A percentile compares a stretch with the other conserved stretches of the same genome.
phyloP scores from a whole-genome alignment of 495 filamentous ascomycete genomes.

The Lasiosphaeria ovina region DNA sequence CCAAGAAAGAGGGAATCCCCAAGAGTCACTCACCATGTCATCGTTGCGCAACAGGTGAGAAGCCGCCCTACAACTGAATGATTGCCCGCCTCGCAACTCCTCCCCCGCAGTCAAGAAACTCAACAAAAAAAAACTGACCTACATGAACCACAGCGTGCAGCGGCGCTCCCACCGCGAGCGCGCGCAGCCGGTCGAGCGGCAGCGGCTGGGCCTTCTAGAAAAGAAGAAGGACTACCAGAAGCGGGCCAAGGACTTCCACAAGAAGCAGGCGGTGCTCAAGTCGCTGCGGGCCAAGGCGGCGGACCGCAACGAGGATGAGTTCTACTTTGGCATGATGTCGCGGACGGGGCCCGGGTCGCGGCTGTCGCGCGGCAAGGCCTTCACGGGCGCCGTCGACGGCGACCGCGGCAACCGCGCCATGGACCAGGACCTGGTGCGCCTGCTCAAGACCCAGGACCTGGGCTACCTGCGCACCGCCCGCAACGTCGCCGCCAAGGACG shows the following conservation, averaged over 20 bases:
- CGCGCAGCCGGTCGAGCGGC: slow-evolving; percentile 75
- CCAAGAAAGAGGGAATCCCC: background rate
- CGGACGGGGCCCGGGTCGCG: slow-evolving; percentile 37
- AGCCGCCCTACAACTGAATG: background rate
- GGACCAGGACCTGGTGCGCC: slow-evolving; percentile 69
- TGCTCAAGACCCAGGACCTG: slow-evolving; percentile 95
- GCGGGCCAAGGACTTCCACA: slow-evolving; percentile 83
- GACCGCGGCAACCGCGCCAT: slow-evolving; percentile 61
- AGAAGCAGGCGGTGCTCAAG: slow-evolving; percentile 77
- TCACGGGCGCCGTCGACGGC: slow-evolving; percentile 54
- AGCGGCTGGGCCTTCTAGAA: slow-evolving; percentile 35
- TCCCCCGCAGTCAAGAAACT: background rate
- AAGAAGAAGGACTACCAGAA: slow-evolving; percentile 75
- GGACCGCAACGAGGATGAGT: slow-evolving; percentile 93
- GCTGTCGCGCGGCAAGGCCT: slow-evolving; percentile 38
- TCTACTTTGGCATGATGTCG: slow-evolving; percentile 87
- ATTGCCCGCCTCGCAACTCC: background rate
- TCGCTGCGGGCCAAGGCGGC: slow-evolving; percentile 75
- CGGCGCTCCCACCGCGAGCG: slow-evolving; percentile 70
- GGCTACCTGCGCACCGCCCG: slow-evolving; percentile 74
- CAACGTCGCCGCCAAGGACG: slow-evolving; percentile 49
- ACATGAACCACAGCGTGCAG: slow-evolving; percentile 23
- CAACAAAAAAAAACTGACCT: slow-evolving; percentile 6
- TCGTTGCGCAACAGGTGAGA: slow-evolving; percentile 34
- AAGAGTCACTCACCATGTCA: slow-evolving; percentile 25